Evolutionary conservation across 2,329 filamentous ascomycete species (phyloP).

Genomic region (Pseudocercospora eumusae): DNA sequence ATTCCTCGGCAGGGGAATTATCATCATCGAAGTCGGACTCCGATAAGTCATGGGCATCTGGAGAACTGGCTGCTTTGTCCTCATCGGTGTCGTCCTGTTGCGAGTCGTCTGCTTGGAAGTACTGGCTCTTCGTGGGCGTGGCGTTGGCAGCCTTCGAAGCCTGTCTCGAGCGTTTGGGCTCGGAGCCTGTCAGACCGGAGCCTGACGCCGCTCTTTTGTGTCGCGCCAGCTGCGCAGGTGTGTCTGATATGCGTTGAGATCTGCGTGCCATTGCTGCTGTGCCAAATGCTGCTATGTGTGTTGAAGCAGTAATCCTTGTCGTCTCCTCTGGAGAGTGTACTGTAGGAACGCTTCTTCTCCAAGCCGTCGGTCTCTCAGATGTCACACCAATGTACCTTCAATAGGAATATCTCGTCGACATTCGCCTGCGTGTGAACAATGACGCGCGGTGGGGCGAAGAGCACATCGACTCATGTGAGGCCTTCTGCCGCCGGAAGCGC

Average conservation of each 20-base stretch:
- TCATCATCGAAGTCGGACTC: slow-evolving; percentile 38
- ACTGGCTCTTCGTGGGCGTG: slow-evolving; percentile 54
- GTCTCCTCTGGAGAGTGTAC: neutral
- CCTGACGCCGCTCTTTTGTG: slow-evolving; percentile 36
- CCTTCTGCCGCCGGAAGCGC: neutral
- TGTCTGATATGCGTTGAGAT: slow-evolving; percentile 31
- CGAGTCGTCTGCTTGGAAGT: slow-evolving; percentile 43
- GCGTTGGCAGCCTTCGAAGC: slow-evolving; percentile 16
- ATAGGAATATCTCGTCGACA: neutral
- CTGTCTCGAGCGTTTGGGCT: slow-evolving; percentile 31
- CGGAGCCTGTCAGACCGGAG: slow-evolving; percentile 6
- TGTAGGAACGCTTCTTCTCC: neutral
- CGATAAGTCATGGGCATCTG: slow-evolving; percentile 28
- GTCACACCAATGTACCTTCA: neutral
- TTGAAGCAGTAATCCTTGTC: neutral
- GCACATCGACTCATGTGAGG: neutral
- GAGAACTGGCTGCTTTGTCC: slow-evolving; percentile 33
- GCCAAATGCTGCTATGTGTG: neutral
- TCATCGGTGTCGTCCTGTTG: slow-evolving; percentile 34
- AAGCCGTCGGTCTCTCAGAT: neutral
- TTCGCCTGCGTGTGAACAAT: neutral
- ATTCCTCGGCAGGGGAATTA: slow-evolving; percentile 42
- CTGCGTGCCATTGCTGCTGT: slow-evolving; percentile 32
- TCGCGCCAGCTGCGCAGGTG: slow-evolving; percentile 10
- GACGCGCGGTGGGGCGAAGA: neutral